Percentiles rank a stretch among this genome's conserved stretches.
Conservation (phyloP, 345 rosid genomes). For the Anacardium occidentale region DNA sequence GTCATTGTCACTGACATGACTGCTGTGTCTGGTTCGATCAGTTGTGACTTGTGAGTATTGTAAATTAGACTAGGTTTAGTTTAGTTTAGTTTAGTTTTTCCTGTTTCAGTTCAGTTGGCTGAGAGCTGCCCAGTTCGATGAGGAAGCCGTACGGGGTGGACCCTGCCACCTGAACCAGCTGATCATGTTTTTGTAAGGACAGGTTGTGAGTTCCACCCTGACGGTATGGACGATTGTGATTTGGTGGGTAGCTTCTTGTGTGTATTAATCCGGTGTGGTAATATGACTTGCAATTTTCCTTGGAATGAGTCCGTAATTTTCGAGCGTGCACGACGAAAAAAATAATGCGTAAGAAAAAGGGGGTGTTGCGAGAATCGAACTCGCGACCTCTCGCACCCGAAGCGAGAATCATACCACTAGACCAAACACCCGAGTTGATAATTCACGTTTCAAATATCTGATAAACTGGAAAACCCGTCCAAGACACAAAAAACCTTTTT, state of each 20-base stretch:
- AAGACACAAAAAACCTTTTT: no score
- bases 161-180: constrained; percentile 34
- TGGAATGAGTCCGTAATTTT: no score
- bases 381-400: constrained; percentile 97
- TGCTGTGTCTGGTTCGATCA: no score
- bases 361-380: constrained; percentile 94
- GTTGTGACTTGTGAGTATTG: no score
- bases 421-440: constrained; percentile 71
- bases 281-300: no score
- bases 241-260: background rate
- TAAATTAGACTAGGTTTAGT: background rate
- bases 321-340: no score
- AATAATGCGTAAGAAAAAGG: no score
- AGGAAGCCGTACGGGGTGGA: constrained; percentile 27
- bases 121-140: background rate
- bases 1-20: background rate
- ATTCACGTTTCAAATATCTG: no score
- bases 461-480: no score
- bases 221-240: constrained; percentile 1
- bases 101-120: background rate
- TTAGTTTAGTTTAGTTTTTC: background rate
- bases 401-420: constrained; percentile 98
- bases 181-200: background rate
- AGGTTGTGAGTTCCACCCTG: constrained; percentile 47
- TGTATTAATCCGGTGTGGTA: no score